A percentile compares a stretch with the other conserved stretches of the same genome.
Conservation (phyloP, 176 grass and related monocot genomes). For the Oryza punctata region DNA sequence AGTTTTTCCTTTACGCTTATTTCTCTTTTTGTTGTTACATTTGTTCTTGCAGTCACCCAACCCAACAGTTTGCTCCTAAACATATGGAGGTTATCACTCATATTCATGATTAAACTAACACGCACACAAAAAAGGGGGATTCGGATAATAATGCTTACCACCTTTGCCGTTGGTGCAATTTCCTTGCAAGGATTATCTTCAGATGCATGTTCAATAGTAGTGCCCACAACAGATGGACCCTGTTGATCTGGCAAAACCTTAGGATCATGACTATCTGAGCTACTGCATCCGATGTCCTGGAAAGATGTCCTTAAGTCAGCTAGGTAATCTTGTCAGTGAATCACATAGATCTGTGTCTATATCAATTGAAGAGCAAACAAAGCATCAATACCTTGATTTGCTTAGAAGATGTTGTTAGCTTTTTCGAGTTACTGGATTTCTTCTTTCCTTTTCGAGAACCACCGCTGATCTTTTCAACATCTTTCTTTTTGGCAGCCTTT, state of each 20-base stretch:
- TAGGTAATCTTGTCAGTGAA: slow-evolving; percentile 35
- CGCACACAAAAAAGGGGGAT: neutral
- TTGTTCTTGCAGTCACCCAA: slow-evolving; percentile 53
- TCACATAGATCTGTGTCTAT: slow-evolving; percentile 28
- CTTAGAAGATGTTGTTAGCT: slow-evolving; percentile 49
- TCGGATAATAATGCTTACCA: slow-evolving; percentile 41
- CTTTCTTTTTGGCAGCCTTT: slow-evolving; percentile 49
- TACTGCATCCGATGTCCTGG: slow-evolving; percentile 48
- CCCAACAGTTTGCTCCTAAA: slow-evolving; percentile 53
- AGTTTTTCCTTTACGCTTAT: slow-evolving; percentile 75
- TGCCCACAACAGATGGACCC: slow-evolving; percentile 29
- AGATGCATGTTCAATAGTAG: slow-evolving; percentile 24
- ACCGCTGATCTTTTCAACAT: slow-evolving; percentile 47
- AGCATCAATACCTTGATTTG: slow-evolving; percentile 52
- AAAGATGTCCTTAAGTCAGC: slow-evolving; percentile 39
- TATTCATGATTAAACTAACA: slow-evolving; percentile 39
- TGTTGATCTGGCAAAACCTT: slow-evolving; percentile 40
- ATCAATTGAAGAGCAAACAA: slow-evolving; percentile 20
- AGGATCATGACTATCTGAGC: slow-evolving; percentile 47
- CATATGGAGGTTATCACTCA: slow-evolving; percentile 19
- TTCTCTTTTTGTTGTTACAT: slow-evolving; percentile 80
- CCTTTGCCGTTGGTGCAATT: slow-evolving; percentile 36
- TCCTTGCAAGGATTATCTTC: slow-evolving; percentile 44
- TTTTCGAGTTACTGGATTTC: slow-evolving; percentile 70
- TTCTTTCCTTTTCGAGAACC: slow-evolving; percentile 86